Evolutionary conservation across 805 yeast genomes (phyloP).

Genomic region (Teunomyces barrocoloradensis): DNA sequence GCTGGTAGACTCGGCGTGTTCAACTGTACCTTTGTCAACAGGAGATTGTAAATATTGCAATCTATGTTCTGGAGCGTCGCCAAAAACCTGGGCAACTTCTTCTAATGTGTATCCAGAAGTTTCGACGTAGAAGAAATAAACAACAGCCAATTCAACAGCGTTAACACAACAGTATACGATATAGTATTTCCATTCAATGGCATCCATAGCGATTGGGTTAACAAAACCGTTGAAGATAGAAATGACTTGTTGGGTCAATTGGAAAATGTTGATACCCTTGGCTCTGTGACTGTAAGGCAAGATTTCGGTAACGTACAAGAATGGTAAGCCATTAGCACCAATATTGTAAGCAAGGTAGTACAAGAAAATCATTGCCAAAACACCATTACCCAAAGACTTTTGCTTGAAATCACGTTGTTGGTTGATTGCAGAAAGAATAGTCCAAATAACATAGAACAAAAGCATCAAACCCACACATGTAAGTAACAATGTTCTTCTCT

Average conservation of each 20-base stretch:
- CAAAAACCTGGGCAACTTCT: slow-evolving; percentile 42
- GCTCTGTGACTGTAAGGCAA: slow-evolving; percentile 40
- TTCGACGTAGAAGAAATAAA: slow-evolving; percentile 38
- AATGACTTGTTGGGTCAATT: slow-evolving; percentile 16
- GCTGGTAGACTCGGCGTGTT: not conserved
- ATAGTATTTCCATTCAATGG: slow-evolving; percentile 43
- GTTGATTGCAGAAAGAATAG: slow-evolving; percentile 44
- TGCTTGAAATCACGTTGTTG: slow-evolving; percentile 40
- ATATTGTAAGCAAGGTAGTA: slow-evolving; percentile 42
- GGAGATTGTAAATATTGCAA: slow-evolving; percentile 2
- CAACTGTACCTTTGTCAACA: slow-evolving; percentile 1
- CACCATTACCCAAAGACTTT: slow-evolving; percentile 43
- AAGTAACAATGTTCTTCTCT: slow-evolving; percentile 37
- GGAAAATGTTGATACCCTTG: slow-evolving; percentile 37
- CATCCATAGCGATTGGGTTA: slow-evolving; percentile 37
- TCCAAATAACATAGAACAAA: slow-evolving; percentile 41
- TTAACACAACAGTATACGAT: slow-evolving; percentile 36
- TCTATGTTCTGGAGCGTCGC: slow-evolving; percentile 22
- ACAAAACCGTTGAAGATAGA: slow-evolving; percentile 23
- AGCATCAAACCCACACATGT: slow-evolving; percentile 36
- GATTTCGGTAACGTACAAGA: slow-evolving; percentile 44
- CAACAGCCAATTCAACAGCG: slow-evolving; percentile 26
- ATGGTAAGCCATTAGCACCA: slow-evolving; percentile 46
- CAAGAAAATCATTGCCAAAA: slow-evolving; percentile 50
- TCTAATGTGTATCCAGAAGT: slow-evolving; percentile 44